phyloP scores from a whole-genome alignment of 1,284 basidiomycete species.

The Neolentinus lepideus region DNA sequence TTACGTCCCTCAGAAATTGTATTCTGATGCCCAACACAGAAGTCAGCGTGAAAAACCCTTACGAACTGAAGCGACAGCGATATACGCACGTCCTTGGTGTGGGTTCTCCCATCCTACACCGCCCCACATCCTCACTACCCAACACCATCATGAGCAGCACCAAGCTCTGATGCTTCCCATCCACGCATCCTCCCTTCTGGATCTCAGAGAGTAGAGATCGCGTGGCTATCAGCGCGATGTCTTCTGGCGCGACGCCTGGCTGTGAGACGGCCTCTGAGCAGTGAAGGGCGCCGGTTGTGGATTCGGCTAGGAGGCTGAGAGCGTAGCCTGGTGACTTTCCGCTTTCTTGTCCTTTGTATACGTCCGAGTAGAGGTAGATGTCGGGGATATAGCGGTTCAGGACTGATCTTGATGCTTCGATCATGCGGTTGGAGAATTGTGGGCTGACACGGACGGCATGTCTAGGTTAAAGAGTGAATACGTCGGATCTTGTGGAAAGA shows the following conservation, averaged over 20 bases:
- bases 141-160: slow-evolving; percentile 89
- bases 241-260: slow-evolving; percentile 84
- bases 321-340: slow-evolving; percentile 99
- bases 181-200: slow-evolving; percentile 82
- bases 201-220: slow-evolving; percentile 78
- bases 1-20: slow-evolving; percentile 85
- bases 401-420: slow-evolving; percentile 86
- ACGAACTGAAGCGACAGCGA: slow-evolving; percentile 1
- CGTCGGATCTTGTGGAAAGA: background rate
- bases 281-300: slow-evolving; percentile 87
- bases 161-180: slow-evolving; percentile 85
- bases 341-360: slow-evolving; percentile 95
- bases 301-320: slow-evolving; percentile 84
- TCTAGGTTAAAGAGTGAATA: slow-evolving; percentile 30
- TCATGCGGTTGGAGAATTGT: slow-evolving; percentile 97
- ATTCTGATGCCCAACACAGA: slow-evolving; percentile 41
- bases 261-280: slow-evolving; percentile 81
- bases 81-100: slow-evolving; percentile 74
- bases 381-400: slow-evolving; percentile 97
- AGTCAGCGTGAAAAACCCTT: background rate
- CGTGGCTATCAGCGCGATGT: slow-evolving; percentile 80
- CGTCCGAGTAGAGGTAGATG: slow-evolving; percentile 97
- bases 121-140: slow-evolving; percentile 93
- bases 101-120: slow-evolving; percentile 80
- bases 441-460: slow-evolving; percentile 94